Conservation (phyloP, 805 yeast genomes). For the Wickerhamomyces chambardii region DNA sequence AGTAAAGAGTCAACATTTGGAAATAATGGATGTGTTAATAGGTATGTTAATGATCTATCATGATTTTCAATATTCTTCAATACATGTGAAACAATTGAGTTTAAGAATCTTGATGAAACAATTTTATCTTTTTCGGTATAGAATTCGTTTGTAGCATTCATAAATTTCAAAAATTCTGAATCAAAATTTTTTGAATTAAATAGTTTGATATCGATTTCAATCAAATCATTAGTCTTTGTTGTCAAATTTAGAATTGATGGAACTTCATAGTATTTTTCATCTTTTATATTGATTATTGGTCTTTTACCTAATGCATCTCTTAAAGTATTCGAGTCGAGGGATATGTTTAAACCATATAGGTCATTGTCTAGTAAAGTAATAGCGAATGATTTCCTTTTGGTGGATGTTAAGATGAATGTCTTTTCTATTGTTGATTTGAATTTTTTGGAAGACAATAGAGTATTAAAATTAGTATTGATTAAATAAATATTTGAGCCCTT, state of each 20-base stretch:
- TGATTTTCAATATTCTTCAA: slow-evolving; percentile 20
- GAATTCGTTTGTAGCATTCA: slow-evolving; percentile 32
- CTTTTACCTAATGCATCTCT: slow-evolving; percentile 66
- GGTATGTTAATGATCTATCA: slow-evolving; percentile 54
- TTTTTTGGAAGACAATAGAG: slow-evolving; percentile 13
- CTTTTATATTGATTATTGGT: slow-evolving; percentile 12
- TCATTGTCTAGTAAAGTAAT: slow-evolving; percentile 11
- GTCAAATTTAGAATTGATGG: slow-evolving; percentile 18
- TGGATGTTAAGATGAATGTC: slow-evolving; percentile 3
- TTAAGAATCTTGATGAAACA: slow-evolving; percentile 50
- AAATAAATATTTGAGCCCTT: slow-evolving; percentile 20
- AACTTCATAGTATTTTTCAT: slow-evolving; percentile 11
- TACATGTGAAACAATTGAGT: slow-evolving; percentile 32
- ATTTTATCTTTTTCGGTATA: slow-evolving; percentile 60
- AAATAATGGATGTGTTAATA: slow-evolving; percentile 82
- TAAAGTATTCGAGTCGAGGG: slow-evolving; percentile 60
- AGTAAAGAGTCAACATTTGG: slow-evolving; percentile 60
- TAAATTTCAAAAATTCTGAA: slow-evolving; percentile 18
- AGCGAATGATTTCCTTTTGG: slow-evolving; percentile 8
- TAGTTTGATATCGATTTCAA: slow-evolving; percentile 12
- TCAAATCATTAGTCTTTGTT: background rate
- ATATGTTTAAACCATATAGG: slow-evolving; percentile 26
- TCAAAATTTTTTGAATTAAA: slow-evolving; percentile 21
- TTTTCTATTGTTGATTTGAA: slow-evolving; percentile 7
- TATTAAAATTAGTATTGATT: slow-evolving; percentile 24